Conservation (phyloP, 176 grass and related monocot genomes). For the Musa schizocarpa region DNA sequence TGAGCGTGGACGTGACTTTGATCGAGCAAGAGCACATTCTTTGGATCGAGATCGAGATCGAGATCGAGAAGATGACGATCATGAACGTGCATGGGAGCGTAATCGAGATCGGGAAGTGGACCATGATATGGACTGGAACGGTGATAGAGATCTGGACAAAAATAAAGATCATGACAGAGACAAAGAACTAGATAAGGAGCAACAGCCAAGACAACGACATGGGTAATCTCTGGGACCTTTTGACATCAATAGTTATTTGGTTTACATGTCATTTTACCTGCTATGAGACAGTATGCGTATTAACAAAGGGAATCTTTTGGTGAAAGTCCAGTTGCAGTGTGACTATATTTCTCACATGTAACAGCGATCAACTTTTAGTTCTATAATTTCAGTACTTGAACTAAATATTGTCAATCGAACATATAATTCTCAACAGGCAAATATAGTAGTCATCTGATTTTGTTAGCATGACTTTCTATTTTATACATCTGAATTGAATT, state of each 20-base stretch:
- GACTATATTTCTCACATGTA: not conserved
- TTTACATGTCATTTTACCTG: not conserved
- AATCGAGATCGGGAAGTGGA: conserved; percentile 31
- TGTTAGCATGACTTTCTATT: not conserved
- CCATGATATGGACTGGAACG: conserved; percentile 40
- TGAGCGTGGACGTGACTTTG: conserved; percentile 40
- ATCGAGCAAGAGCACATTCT: conserved; percentile 42
- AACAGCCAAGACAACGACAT: conserved; percentile 39
- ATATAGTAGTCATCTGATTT: no score
- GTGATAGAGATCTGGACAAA: conserved; percentile 45
- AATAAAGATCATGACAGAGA: conserved; percentile 35
- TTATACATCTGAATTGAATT: not conserved
- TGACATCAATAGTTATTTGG: not conserved
- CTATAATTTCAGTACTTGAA: not conserved
- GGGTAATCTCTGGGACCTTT: conserved; percentile 23
- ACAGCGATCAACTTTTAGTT: not conserved
- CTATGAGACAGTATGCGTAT: not conserved
- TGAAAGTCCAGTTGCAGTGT: not conserved
- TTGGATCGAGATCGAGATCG: conserved; percentile 29
- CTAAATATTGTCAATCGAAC: not conserved
- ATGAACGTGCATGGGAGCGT: conserved; percentile 38
- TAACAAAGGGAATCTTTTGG: not conserved
- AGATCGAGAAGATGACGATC: conserved; percentile 49
- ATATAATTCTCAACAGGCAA: not conserved
- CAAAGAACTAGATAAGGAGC: conserved; percentile 48